A percentile compares a stretch with the other conserved stretches of the same genome.
phyloP scores from a whole-genome alignment of 129 eudicot genomes.

The Chrysanthemum makinoi region DNA sequence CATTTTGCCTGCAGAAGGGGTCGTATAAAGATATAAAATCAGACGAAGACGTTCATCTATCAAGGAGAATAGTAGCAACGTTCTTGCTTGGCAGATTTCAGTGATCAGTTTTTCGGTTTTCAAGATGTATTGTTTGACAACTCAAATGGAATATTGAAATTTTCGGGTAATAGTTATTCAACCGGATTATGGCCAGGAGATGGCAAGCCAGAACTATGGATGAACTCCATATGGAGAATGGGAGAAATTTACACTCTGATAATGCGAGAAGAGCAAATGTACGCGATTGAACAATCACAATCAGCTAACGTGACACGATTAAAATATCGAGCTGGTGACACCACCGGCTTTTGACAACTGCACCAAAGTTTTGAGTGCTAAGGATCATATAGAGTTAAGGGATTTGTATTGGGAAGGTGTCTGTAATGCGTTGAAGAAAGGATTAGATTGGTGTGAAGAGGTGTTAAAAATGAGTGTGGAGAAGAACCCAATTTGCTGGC shows the following conservation, averaged over 20 bases:
- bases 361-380: slow-evolving; percentile 49
- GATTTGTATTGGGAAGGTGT: slow-evolving; percentile 87
- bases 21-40: too few relatives aligned
- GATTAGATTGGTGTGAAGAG: slow-evolving; percentile 49
- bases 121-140: too few relatives aligned
- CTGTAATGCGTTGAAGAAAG: slow-evolving; percentile 44
- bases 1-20: slow-evolving; percentile 61
- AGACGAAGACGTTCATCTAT: too few relatives aligned
- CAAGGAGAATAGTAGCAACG: too few relatives aligned
- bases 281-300: slow-evolving; percentile 19
- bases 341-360: slow-evolving; percentile 73
- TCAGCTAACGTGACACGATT: slow-evolving; percentile 34
- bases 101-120: too few relatives aligned
- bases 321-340: slow-evolving; percentile 62
- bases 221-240: slow-evolving; percentile 77
- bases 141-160: too few relatives aligned
- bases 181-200: too few relatives aligned
- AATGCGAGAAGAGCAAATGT: slow-evolving; percentile 62
- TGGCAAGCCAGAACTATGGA: slow-evolving; percentile 30
- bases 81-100: too few relatives aligned
- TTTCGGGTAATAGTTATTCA: too few relatives aligned
- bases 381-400: slow-evolving; percentile 65
- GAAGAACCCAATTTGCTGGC: too few relatives aligned
- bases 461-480: slow-evolving; percentile 35
- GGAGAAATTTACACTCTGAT: slow-evolving; percentile 60